Evolutionary conservation across 2,329 filamentous ascomycete species (phyloP).

Genomic region (Alternaria dauci): DNA sequence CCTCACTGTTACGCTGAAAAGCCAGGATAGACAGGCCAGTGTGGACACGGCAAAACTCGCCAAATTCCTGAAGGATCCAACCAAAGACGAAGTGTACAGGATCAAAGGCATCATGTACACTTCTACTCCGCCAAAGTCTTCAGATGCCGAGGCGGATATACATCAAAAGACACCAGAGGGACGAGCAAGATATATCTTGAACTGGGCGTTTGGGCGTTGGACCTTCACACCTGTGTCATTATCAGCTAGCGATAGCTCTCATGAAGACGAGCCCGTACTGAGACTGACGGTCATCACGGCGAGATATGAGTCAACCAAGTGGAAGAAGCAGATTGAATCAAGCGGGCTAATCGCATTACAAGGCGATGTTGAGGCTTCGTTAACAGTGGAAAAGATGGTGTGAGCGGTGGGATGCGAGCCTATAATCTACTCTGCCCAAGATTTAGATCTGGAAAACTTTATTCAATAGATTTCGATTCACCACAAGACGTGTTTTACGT

Average conservation of each 20-base stretch:
- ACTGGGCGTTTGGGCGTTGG: slow-evolving; percentile 98
- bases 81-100: slow-evolving; percentile 93
- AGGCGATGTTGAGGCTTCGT: slow-evolving; percentile 26
- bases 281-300: slow-evolving; percentile 80
- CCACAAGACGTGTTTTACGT: neutral
- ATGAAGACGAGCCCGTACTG: slow-evolving; percentile 63
- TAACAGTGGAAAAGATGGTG: slow-evolving; percentile 33
- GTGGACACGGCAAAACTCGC: slow-evolving; percentile 65
- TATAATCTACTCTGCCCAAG: neutral
- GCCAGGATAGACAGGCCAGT: slow-evolving; percentile 61
- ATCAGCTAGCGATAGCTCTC: slow-evolving; percentile 32
- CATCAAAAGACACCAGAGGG: slow-evolving; percentile 48
- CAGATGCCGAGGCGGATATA: slow-evolving; percentile 47
- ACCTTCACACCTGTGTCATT: slow-evolving; percentile 75
- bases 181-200: slow-evolving; percentile 79
- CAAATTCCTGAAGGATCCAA: slow-evolving; percentile 72
- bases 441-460: neutral
- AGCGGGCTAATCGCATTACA: slow-evolving; percentile 55
- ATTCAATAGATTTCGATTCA: neutral
- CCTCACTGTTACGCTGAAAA: slow-evolving; percentile 74
- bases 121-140: slow-evolving; percentile 57
- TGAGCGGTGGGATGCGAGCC: neutral
- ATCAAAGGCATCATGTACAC: slow-evolving; percentile 78
- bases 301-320: slow-evolving; percentile 76
- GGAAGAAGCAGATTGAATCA: slow-evolving; percentile 75